These are phyloP conservation scores for Henckelia pumila DNA, from an alignment of 257 asterid species.

Conservation along the genomic window DNA sequence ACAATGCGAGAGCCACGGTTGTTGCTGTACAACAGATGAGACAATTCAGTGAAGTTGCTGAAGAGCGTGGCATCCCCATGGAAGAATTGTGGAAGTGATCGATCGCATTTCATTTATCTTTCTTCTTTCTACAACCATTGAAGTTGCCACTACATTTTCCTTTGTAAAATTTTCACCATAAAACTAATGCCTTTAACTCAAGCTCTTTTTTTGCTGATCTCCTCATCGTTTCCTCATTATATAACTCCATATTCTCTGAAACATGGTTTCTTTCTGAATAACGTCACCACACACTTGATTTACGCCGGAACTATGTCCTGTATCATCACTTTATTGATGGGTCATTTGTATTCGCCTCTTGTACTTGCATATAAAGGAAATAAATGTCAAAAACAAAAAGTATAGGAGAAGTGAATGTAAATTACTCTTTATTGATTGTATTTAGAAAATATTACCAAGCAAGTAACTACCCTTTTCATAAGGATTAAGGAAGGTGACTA, in stretches of 20 bases:
- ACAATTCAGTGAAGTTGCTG: constrained; percentile 85
- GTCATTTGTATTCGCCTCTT: no score
- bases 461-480: no score
- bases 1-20: constrained; percentile 93
- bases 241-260: background rate
- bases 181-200: no score
- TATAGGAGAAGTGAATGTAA: no score
- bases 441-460: no score
- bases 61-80: constrained; percentile 93
- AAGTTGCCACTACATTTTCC: background rate
- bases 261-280: background rate
- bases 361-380: no score
- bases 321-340: no score
- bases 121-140: constrained; percentile 18
- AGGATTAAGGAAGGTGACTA: no score
- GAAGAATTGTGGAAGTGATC: constrained; percentile 90
- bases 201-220: background rate
- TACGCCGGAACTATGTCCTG: background rate
- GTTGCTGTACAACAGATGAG: constrained; percentile 80
- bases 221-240: background rate
- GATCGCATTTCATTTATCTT: constrained; percentile 21
- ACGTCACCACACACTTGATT: background rate
- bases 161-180: background rate
- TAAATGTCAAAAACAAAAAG: no score
- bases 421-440: no score